phyloP scores from a whole-genome alignment of 2,329 filamentous ascomycete genomes.

The Trichoderma cornu-damae region DNA sequence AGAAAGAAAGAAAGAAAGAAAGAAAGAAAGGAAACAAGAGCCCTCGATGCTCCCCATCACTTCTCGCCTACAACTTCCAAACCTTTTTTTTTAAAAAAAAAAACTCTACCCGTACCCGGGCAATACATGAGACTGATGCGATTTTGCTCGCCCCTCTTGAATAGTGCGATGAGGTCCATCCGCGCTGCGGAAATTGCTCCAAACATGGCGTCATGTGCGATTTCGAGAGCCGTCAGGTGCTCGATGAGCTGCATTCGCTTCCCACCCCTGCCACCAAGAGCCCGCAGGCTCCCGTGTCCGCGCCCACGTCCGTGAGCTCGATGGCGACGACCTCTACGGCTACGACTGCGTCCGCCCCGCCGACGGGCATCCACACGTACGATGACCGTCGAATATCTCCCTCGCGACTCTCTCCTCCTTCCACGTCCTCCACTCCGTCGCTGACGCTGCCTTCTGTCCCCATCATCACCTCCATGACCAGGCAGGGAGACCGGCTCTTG shows the following conservation, averaged over 20 bases:
- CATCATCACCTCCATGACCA: conserved; percentile 30
- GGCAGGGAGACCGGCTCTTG: conserved; percentile 44
- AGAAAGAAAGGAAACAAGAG: background rate
- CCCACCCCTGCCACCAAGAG: conserved; percentile 32
- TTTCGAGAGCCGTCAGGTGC: conserved; percentile 51
- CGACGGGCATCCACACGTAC: background rate
- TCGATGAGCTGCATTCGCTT: conserved; percentile 40
- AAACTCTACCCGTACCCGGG: background rate
- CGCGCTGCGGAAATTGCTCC: conserved; percentile 59
- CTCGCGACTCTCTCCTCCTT: conserved; percentile 11
- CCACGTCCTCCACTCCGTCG: conserved; percentile 16
- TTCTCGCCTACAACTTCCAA: background rate
- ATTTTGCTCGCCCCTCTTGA: background rate
- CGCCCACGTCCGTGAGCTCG: conserved; percentile 14
- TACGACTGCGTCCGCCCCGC: conserved; percentile 15
- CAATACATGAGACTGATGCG: background rate
- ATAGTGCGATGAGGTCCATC: conserved; percentile 62
- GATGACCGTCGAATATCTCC: conserved; percentile 14
- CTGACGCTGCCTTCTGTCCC: conserved; percentile 25
- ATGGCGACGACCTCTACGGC: conserved; percentile 21
- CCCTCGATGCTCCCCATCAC: background rate
- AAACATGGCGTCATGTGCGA: conserved; percentile 64
- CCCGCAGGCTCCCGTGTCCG: background rate
- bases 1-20: conserved; percentile 20
- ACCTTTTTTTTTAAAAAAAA: too few species aligned